Percentiles rank a stretch among this genome's conserved stretches.
Conservation (phyloP, 83 land plant genomes). For the Picea engelmannii region DNA sequence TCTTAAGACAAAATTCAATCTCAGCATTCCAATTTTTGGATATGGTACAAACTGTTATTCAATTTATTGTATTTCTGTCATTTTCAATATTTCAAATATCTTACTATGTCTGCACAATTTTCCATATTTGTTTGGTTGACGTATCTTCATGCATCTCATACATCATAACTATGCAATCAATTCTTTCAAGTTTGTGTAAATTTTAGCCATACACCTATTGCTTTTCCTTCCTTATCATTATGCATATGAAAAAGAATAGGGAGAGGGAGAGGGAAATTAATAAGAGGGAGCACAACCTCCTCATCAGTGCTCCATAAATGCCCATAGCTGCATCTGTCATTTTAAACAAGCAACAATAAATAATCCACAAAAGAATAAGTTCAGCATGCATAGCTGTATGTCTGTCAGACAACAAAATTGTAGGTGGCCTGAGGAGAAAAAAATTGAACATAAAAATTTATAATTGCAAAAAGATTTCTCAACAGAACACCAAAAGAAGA, state of each 20-base stretch:
- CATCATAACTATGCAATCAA: too few relatives aligned
- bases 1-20: too few relatives aligned
- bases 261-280: neutral
- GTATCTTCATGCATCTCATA: too few relatives aligned
- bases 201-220: neutral
- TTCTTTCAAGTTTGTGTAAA: neutral
- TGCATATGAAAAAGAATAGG: neutral
- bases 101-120: too few relatives aligned
- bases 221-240: neutral
- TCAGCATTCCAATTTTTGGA: too few relatives aligned
- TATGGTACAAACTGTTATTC: too few relatives aligned
- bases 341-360: slow-evolving; percentile 4
- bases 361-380: neutral
- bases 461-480: neutral
- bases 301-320: slow-evolving; percentile 73
- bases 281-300: slow-evolving; percentile 42
- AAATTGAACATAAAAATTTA: neutral
- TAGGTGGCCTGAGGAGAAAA: neutral
- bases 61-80: too few relatives aligned
- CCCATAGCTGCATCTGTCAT: slow-evolving; percentile 94
- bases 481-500: neutral
- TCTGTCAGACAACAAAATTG: neutral
- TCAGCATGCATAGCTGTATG: neutral
- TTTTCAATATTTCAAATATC: too few relatives aligned
- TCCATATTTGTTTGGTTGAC: too few relatives aligned